These are phyloP conservation scores for Erigeron canadensis DNA, from an alignment of 129 eudicot species.

Conservation along the genomic window DNA sequence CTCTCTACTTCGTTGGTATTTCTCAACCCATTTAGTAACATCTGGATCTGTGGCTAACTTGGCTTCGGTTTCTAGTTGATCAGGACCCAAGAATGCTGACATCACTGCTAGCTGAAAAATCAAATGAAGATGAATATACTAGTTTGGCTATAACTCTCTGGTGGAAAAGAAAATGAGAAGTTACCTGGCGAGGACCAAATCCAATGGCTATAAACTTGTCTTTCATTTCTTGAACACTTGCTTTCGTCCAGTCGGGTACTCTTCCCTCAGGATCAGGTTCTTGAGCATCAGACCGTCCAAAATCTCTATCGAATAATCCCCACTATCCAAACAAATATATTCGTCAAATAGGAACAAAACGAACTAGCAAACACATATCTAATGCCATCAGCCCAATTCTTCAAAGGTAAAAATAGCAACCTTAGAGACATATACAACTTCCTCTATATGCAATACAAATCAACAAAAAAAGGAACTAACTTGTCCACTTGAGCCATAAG, in stretches of 20 bases:
- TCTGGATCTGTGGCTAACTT: slow-evolving; percentile 76
- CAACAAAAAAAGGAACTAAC: slow-evolving; percentile 40
- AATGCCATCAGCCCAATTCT: no score
- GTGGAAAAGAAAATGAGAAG: background rate
- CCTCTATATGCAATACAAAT: background rate
- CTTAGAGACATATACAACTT: background rate
- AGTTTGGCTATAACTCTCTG: background rate
- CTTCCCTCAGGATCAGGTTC: slow-evolving; percentile 98
- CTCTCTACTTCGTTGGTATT: slow-evolving; percentile 95
- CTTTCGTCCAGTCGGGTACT: slow-evolving; percentile 80
- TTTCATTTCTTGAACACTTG: slow-evolving; percentile 89
- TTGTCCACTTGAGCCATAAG: slow-evolving; percentile 90
- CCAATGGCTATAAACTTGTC: slow-evolving; percentile 74
- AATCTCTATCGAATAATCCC: slow-evolving; percentile 78
- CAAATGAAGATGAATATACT: slow-evolving; percentile 16
- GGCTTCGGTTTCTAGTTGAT: slow-evolving; percentile 79
- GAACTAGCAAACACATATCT: no score
- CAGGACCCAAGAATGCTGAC: slow-evolving; percentile 98
- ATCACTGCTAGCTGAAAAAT: slow-evolving; percentile 84
- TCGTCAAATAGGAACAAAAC: background rate
- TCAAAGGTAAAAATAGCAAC: no score
- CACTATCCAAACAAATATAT: slow-evolving; percentile 46
- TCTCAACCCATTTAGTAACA: slow-evolving; percentile 84
- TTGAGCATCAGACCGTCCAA: slow-evolving; percentile 80
- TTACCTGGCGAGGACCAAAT: slow-evolving; percentile 96